Base-by-base conservation (phyloP, 129 eudicot genomes). In the Logfia minima region DNA sequence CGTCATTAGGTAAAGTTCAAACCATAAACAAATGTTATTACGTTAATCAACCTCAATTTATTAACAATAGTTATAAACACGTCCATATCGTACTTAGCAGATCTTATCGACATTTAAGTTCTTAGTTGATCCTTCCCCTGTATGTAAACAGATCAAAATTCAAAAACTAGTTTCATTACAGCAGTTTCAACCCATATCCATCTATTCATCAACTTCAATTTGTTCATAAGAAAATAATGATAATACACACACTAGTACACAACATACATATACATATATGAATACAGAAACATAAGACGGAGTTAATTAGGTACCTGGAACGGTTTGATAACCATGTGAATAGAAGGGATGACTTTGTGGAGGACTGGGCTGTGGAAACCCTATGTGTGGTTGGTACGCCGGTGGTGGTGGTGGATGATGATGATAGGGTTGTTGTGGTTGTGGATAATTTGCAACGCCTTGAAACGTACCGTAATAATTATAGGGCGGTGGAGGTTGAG, bases 381-480 rank as follows among this genome's bases (percentile, higher is more conserved):
- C 98, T n/a, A 85, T 19, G 43, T 78, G 83, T 53, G 87, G 88
- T 32, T 85, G 84, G 72, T 79, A 72, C 62, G 89, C 52, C 80
- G 83, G 80, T 19, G 86, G 86, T 81, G 85, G 90, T 7, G 84
- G 88, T 6, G 39, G 37, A 0, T 24, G 63, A 35, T 90, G 90
- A 29, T 90, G 90, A 35, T 83, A 83, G 18, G 77, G 83, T 55
- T 79, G 86, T 58, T 19, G 26, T 68, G 83, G 68, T 83, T 66
- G 70, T 9, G 70, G 70, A 53, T 76, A 82, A 69, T 87, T 86
- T 5, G 88, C 85, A 18, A 92, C 97, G 26, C 97, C 97, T 80
- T 92, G 97, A 77, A 92, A 92, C 3, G 95, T 92, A 28, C 97
- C 96, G 63, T 92, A 92, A 32, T 92, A 87, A 63, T 88, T 28